Conservation (phyloP, 2,329 filamentous ascomycete species). For the Talaromyces sp. region DNA sequence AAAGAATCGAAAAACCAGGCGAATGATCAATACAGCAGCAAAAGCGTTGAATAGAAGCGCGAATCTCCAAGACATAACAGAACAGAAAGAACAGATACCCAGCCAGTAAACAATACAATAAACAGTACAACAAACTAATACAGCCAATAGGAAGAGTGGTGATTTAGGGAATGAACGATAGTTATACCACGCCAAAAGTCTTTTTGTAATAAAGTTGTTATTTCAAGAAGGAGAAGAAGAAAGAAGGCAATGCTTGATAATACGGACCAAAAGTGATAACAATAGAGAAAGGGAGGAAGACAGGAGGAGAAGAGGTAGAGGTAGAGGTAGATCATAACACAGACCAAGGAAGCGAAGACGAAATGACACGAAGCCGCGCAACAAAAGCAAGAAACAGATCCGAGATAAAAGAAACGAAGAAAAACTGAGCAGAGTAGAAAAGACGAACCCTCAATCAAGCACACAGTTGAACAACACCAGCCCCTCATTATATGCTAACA, state of each 20-base stretch:
- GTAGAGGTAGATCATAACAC: conserved; percentile 22
- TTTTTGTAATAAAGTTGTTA: conserved; percentile 6
- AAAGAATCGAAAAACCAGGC: neutral
- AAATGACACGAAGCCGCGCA: conserved; percentile 7
- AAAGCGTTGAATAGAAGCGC: neutral
- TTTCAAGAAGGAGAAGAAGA: conserved; percentile 7
- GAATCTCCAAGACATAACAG: neutral
- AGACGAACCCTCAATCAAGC: conserved; percentile 28
- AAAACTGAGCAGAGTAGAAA: conserved; percentile 30
- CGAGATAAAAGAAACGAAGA: conserved; percentile 36
- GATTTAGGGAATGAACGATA: conserved; percentile 8
- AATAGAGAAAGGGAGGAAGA: neutral
- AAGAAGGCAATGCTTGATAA: conserved; percentile 6
- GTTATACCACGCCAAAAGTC: conserved; percentile 15
- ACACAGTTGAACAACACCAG: conserved; percentile 36
- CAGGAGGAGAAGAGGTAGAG: neutral
- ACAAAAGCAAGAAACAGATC: conserved; percentile 37
- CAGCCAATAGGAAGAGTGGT: conserved; percentile 3
- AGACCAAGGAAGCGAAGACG: conserved; percentile 25
- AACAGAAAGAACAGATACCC: conserved; percentile 12
- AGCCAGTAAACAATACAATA: neutral
- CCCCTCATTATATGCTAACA: conserved; percentile 38
- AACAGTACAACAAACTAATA: conserved; percentile 4
- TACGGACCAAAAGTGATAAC: conserved; percentile 16
- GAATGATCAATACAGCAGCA: neutral